Evolutionary conservation across 441 rosid genomes (phyloP).

Genomic region (Corymbia calophylla): DNA sequence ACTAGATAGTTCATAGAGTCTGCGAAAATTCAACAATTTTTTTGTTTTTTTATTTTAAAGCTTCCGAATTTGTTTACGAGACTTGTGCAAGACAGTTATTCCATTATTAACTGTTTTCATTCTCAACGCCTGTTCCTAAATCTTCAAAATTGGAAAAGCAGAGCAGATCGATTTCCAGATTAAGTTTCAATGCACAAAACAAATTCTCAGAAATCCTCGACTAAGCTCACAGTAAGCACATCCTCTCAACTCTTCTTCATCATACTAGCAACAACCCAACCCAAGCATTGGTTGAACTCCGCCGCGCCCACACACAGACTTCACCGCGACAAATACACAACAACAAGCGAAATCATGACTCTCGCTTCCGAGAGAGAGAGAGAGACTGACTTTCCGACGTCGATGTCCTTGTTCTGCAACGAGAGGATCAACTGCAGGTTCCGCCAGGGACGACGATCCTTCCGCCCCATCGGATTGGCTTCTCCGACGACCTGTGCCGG

Average conservation of each 20-base stretch:
- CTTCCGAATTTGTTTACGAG: background rate
- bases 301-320: background rate
- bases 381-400: constrained; percentile 45
- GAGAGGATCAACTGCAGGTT: constrained; percentile 65
- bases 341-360: background rate
- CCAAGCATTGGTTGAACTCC: background rate
- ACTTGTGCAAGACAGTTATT: background rate
- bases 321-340: background rate
- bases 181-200: background rate
- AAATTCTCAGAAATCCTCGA: background rate
- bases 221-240: background rate
- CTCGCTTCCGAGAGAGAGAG: background rate
- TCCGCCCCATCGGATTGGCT: constrained; percentile 7
- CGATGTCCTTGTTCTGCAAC: constrained; percentile 40
- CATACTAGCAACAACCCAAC: background rate
- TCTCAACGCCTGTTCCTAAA: background rate
- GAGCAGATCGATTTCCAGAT: background rate
- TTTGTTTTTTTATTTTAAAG: background rate
- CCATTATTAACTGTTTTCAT: background rate
- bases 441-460: constrained; percentile 55
- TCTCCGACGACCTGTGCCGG: background rate
- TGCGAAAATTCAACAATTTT: background rate
- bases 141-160: background rate
- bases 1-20: no score
- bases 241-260: background rate